Percentiles rank a stretch among this genome's conserved stretches.
Conservation (phyloP, 352 stramenopile genomes). For the Globisporangium ultimum region DNA sequence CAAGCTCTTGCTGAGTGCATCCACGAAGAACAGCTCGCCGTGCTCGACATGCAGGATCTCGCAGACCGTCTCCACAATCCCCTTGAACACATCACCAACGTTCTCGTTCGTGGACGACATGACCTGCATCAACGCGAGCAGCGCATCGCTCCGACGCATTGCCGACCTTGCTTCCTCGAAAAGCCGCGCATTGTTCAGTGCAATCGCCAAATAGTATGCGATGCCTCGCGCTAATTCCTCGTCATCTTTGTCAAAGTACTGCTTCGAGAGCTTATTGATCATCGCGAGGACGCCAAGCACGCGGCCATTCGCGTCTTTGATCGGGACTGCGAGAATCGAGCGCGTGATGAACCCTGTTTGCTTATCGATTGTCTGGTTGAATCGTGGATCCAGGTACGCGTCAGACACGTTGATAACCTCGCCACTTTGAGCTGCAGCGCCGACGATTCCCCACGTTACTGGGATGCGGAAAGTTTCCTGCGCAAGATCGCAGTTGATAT, state of each 20-base stretch:
- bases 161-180: slow-evolving; percentile 53
- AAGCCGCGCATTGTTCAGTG: slow-evolving; percentile 63
- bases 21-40: slow-evolving; percentile 74
- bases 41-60: slow-evolving; percentile 58
- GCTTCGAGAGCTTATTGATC: slow-evolving; percentile 60
- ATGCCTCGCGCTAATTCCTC: slow-evolving; percentile 63
- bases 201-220: slow-evolving; percentile 63
- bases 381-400: slow-evolving; percentile 57
- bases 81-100: slow-evolving; percentile 41
- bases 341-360: slow-evolving; percentile 66
- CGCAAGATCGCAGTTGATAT: slow-evolving; percentile 35
- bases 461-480: slow-evolving; percentile 53
- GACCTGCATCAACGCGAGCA: slow-evolving; percentile 58
- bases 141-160: slow-evolving; percentile 58
- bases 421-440: slow-evolving; percentile 56
- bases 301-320: slow-evolving; percentile 64
- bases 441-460: slow-evolving; percentile 46
- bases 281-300: slow-evolving; percentile 72
- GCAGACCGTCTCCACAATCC: slow-evolving; percentile 38
- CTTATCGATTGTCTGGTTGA: slow-evolving; percentile 60
- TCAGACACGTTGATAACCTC: slow-evolving; percentile 79
- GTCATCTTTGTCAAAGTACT: slow-evolving; percentile 70
- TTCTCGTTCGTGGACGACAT: slow-evolving; percentile 49
- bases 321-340: slow-evolving; percentile 75
- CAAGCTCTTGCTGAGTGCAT: slow-evolving; percentile 64